Evolutionary conservation across 345 rosid species (phyloP).

Genomic region (Mangifera indica): DNA sequence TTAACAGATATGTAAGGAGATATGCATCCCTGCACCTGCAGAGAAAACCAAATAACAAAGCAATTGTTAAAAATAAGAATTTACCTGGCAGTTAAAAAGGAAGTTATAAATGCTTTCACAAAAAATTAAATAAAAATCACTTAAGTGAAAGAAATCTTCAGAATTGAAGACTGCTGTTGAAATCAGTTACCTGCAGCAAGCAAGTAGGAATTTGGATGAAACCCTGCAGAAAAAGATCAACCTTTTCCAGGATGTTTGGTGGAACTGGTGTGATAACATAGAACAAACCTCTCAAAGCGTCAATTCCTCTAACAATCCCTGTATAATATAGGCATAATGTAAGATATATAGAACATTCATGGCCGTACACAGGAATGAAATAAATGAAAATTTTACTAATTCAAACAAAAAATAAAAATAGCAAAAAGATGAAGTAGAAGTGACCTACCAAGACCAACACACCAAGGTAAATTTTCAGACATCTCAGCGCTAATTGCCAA

Average conservation of each 20-base stretch:
- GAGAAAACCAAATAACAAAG: conserved; percentile 9
- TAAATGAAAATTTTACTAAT: background rate
- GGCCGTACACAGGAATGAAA: background rate
- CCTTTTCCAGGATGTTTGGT: conserved; percentile 61
- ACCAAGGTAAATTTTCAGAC: conserved; percentile 59
- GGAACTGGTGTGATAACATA: conserved; percentile 86
- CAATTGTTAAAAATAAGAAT: background rate
- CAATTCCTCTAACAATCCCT: conserved; percentile 93
- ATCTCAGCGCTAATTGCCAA: conserved; percentile 67
- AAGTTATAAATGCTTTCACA: background rate
- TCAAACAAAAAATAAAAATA: conserved; percentile 4
- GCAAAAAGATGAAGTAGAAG: background rate
- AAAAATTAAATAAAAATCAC: background rate
- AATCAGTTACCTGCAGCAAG: conserved; percentile 63
- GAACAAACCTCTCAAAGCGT: conserved; percentile 56
- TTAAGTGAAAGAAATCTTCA: background rate
- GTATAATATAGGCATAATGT: conserved; percentile 16
- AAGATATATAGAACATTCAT: conserved; percentile 7
- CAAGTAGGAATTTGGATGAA: conserved; percentile 73
- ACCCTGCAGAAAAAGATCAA: conserved; percentile 80
- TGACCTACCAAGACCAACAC: conserved; percentile 85
- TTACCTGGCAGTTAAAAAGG: background rate
- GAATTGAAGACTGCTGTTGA: conserved; percentile 1
- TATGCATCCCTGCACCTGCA: conserved; percentile 73
- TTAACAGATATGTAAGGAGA: conserved; percentile 73